These are phyloP conservation scores for Fusarium scirpi DNA, from an alignment of 2,329 filamentous ascomycete species.

Conservation along the genomic window DNA sequence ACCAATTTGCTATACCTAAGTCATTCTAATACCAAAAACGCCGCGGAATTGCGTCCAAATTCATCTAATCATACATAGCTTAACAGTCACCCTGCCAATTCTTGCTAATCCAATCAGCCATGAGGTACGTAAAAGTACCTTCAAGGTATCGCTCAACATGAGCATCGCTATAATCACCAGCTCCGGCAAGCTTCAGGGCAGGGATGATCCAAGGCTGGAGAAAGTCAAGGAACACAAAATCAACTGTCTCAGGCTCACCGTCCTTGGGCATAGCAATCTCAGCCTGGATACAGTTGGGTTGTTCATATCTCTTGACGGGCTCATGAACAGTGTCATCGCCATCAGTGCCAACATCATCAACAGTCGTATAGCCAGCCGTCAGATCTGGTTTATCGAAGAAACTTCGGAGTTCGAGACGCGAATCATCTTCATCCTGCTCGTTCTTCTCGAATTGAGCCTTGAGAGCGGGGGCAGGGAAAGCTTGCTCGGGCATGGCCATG, in stretches of 20 bases:
- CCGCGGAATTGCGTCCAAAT: slow-evolving; percentile 3
- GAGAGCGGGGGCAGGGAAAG: slow-evolving; percentile 44
- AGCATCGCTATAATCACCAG: slow-evolving; percentile 58
- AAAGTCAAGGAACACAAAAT: slow-evolving; percentile 93
- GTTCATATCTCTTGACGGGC: slow-evolving; percentile 77
- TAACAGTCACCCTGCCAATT: slow-evolving; percentile 68
- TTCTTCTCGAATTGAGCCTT: slow-evolving; percentile 26
- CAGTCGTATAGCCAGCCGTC: slow-evolving; percentile 84
- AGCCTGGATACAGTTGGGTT: slow-evolving; percentile 87
- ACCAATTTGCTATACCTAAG: background rate
- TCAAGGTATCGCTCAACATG: slow-evolving; percentile 66
- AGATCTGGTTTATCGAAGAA: slow-evolving; percentile 57
- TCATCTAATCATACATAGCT: slow-evolving; percentile 1
- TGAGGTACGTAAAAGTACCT: slow-evolving; percentile 66
- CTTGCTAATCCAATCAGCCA: slow-evolving; percentile 68
- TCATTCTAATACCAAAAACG: slow-evolving; percentile 17
- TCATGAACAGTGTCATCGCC: slow-evolving; percentile 92
- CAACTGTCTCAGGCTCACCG: slow-evolving; percentile 76
- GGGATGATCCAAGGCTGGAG: slow-evolving; percentile 84
- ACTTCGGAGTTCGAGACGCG: slow-evolving; percentile 50
- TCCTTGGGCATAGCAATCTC: slow-evolving; percentile 70
- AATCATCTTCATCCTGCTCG: slow-evolving; percentile 39
- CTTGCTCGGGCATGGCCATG: slow-evolving; percentile 63
- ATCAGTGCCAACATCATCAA: slow-evolving; percentile 83
- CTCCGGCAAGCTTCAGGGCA: slow-evolving; percentile 73